Evolutionary conservation across 345 rosid genomes (phyloP).

Genomic region (Geranium rotundifolium): DNA sequence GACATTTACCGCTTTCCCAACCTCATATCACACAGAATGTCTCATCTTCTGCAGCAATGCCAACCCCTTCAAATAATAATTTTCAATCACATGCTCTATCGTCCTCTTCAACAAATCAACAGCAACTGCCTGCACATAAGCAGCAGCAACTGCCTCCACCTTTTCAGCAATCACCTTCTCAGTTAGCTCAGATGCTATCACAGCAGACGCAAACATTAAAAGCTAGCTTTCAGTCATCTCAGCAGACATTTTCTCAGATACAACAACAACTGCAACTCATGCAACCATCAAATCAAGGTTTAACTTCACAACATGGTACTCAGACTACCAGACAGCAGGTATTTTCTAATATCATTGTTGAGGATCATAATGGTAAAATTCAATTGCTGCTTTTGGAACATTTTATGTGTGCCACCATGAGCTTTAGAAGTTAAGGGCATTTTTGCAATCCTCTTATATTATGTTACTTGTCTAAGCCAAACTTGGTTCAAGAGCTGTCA

Average conservation of each 20-base stretch:
- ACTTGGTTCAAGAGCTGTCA: neutral
- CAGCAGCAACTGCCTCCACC: slow-evolving; percentile 58
- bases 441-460: neutral
- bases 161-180: slow-evolving; percentile 82
- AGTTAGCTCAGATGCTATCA: slow-evolving; percentile 80
- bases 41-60: slow-evolving; percentile 30
- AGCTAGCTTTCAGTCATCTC: slow-evolving; percentile 37
- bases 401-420: neutral
- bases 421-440: neutral
- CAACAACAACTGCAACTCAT: slow-evolving; percentile 84
- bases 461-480: neutral
- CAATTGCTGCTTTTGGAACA: neutral
- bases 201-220: slow-evolving; percentile 13
- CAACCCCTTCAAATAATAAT: slow-evolving; percentile 39
- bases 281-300: slow-evolving; percentile 68
- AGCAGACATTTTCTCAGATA: slow-evolving; percentile 87
- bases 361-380: neutral
- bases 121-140: slow-evolving; percentile 31
- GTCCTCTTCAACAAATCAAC: slow-evolving; percentile 37
- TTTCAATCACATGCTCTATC: slow-evolving; percentile 26
- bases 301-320: slow-evolving; percentile 38
- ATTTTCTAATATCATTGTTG: slow-evolving; percentile 6
- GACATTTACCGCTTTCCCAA: slow-evolving; percentile 47
- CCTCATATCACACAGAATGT: slow-evolving; percentile 38
- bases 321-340: slow-evolving; percentile 71